Percentiles rank a stretch among this genome's conserved stretches.
These are phyloP conservation scores for Astragalus glycyphyllos DNA, from an alignment of 306 rosid genomes.

Conservation along the genomic window DNA sequence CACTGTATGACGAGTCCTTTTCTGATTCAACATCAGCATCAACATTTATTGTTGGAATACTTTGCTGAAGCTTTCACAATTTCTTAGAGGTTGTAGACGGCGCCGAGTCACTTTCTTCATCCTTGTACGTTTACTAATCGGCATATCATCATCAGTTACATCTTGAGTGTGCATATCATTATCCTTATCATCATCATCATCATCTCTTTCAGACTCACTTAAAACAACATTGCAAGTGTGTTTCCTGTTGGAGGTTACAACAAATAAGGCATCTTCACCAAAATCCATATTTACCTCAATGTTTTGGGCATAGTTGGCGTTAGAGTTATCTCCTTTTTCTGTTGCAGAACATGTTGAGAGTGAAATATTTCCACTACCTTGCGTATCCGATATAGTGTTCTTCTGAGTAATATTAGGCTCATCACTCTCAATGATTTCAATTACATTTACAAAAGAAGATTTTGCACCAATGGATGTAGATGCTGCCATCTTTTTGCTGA, in stretches of 20 bases:
- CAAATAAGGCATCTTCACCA: conserved; percentile 32
- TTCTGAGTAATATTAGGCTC: conserved; percentile 38
- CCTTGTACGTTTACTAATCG: conserved; percentile 3
- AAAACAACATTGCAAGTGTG: conserved; percentile 53
- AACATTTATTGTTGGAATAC: neutral
- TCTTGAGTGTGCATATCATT: conserved; percentile 50
- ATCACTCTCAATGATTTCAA: conserved; percentile 55
- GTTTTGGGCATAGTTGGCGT: conserved; percentile 18
- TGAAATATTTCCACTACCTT: conserved; percentile 14
- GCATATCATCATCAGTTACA: conserved; percentile 16
- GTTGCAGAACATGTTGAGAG: conserved; percentile 17
- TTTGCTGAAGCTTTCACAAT: conserved; percentile 31
- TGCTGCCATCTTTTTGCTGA: conserved; percentile 56
- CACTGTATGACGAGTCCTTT: conserved; percentile 50
- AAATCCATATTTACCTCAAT: conserved; percentile 34
- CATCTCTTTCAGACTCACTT: conserved; percentile 66
- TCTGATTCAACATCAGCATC: neutral
- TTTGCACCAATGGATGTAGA: conserved; percentile 46
- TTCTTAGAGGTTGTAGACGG: conserved; percentile 48
- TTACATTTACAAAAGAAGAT: conserved; percentile 38
- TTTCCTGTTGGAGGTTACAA: conserved; percentile 60
- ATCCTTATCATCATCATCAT: conserved; percentile 50
- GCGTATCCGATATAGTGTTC: conserved; percentile 28
- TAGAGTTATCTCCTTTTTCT: conserved; percentile 30
- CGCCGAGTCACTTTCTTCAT: conserved; percentile 42